Evolutionary conservation across 306 rosid genomes (phyloP).

Genomic region (Vigna radiata): DNA sequence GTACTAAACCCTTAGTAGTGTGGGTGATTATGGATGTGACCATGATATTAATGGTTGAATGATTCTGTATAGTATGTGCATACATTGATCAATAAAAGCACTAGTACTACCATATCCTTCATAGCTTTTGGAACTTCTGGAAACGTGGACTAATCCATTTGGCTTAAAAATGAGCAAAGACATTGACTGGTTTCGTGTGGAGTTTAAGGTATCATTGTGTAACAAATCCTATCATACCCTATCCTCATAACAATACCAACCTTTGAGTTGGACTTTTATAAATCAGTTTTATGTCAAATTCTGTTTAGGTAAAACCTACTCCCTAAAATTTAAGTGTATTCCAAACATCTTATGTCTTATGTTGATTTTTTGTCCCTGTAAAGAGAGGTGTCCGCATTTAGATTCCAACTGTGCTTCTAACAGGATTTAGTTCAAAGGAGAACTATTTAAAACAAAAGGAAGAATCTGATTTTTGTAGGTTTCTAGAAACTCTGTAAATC

Average conservation of each 20-base stretch:
- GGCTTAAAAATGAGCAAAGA: not conserved
- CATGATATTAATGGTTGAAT: conserved; percentile 7
- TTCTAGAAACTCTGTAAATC: not conserved
- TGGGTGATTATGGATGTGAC: not conserved
- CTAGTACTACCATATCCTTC: not conserved
- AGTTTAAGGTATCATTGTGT: not conserved
- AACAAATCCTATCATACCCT: not conserved
- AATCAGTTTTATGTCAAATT: not conserved
- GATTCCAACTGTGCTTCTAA: no score
- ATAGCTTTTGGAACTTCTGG: not conserved
- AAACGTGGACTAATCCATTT: conserved; percentile 3
- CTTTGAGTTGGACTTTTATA: conserved; percentile 5
- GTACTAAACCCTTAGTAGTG: not conserved
- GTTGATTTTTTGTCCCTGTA: no score
- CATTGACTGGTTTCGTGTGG: not conserved
- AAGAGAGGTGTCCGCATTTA: no score
- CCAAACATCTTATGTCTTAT: not conserved
- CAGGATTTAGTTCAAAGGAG: no score
- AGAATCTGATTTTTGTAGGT: not conserved
- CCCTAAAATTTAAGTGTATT: not conserved
- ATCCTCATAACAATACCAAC: not conserved
- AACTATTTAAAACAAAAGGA: no score
- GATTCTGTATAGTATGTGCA: not conserved
- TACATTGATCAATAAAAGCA: not conserved
- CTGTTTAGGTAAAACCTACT: not conserved